Evolutionary conservation across 371 early-diverging fungal species (phyloP).

Genomic region (Mucor sp.): DNA sequence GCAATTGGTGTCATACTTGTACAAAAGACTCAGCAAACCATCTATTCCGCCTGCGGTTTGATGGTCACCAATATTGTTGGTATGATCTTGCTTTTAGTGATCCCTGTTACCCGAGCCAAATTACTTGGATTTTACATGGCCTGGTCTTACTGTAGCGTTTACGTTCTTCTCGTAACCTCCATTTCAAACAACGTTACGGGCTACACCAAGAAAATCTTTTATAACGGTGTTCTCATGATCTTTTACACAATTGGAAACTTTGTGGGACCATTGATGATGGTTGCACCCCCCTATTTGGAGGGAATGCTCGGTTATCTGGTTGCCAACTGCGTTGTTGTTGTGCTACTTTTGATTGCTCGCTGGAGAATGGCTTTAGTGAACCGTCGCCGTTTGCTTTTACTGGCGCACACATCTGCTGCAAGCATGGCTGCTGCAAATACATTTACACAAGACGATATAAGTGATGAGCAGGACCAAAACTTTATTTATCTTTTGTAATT

Average conservation of each 20-base stretch:
- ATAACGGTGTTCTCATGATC: slow-evolving; percentile 31
- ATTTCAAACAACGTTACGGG: slow-evolving; percentile 33
- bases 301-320: slow-evolving; percentile 30
- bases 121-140: slow-evolving; percentile 33
- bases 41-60: slow-evolving; percentile 26
- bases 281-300: slow-evolving; percentile 23
- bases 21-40: slow-evolving; percentile 19
- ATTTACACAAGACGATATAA: slow-evolving; percentile 36
- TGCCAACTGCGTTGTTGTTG: slow-evolving; percentile 19
- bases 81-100: slow-evolving; percentile 31
- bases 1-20: slow-evolving; percentile 17
- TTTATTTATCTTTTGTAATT: slow-evolving; percentile 40
- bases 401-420: slow-evolving; percentile 17
- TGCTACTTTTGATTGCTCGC: slow-evolving; percentile 23
- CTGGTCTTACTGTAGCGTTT: slow-evolving; percentile 27
- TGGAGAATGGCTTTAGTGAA: slow-evolving; percentile 28
- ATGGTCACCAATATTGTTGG: slow-evolving; percentile 35
- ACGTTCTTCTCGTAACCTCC: slow-evolving; percentile 25
- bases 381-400: slow-evolving; percentile 21
- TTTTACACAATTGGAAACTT: slow-evolving; percentile 37
- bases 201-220: slow-evolving; percentile 41
- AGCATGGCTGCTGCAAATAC: slow-evolving; percentile 12
- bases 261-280: slow-evolving; percentile 40
- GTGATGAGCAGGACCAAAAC: slow-evolving; percentile 42
- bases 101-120: slow-evolving; percentile 31